Conservation (phyloP, 2,329 filamentous ascomycete genomes). For the Emmonsiellopsis sp. region DNA sequence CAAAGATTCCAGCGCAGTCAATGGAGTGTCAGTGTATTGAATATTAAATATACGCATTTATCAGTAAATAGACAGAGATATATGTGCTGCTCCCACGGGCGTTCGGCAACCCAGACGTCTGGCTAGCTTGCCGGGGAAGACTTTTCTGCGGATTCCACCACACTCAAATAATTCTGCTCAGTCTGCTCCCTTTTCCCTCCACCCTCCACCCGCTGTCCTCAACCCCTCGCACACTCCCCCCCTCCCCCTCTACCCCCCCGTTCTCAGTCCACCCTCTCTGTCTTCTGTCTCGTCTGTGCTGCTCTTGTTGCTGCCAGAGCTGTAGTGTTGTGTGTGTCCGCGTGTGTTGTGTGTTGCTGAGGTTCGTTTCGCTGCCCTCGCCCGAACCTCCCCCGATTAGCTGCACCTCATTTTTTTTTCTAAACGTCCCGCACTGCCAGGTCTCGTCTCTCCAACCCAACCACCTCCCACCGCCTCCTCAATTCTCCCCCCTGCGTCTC, state of each 20-base stretch:
- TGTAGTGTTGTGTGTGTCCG: not conserved
- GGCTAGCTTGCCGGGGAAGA: slow-evolving; percentile 4
- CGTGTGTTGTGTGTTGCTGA: not conserved
- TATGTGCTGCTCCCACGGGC: no score
- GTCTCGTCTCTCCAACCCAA: not conserved
- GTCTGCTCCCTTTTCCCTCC: not conserved
- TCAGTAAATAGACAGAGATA: no score
- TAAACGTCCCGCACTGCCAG: not conserved
- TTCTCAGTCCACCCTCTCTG: not conserved
- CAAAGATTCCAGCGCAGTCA: no score
- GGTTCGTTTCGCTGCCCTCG: slow-evolving; percentile 1
- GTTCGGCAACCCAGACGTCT: no score
- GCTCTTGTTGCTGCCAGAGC: slow-evolving; percentile 3
- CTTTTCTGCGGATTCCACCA: slow-evolving; percentile 13
- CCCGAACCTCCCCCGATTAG: not conserved
- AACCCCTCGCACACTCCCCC: slow-evolving; percentile 2
- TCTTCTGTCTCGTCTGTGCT: not conserved
- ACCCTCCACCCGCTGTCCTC: not conserved
- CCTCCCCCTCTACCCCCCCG: slow-evolving; percentile 5
- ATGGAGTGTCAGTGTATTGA: no score
- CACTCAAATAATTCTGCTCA: not conserved
- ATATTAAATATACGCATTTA: no score
- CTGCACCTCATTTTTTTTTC: not conserved
- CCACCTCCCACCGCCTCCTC: not conserved
- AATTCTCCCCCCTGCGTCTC: not conserved